Evolutionary conservation across 1,139 yeast genomes (phyloP).

Genomic region (Taphrina flavorubra): DNA sequence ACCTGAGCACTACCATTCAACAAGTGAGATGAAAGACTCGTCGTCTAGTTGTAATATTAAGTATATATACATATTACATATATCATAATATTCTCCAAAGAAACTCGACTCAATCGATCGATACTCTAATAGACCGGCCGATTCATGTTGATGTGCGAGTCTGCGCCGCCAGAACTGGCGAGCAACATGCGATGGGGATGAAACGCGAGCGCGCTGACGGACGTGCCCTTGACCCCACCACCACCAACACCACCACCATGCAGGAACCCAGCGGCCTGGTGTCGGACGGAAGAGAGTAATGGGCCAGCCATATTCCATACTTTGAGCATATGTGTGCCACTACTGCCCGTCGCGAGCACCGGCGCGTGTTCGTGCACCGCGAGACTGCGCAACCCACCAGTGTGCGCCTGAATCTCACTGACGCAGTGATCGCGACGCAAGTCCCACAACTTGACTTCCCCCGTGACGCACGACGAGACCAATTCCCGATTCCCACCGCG

Average conservation of each 20-base stretch:
- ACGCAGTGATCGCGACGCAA: conserved; percentile 77
- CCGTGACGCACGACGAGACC: conserved; percentile 80
- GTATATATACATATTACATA: too few relatives aligned
- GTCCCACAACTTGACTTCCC: conserved; percentile 88
- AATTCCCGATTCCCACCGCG: conserved; percentile 94
- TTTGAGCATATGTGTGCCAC: conserved; percentile 65
- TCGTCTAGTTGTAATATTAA: too few relatives aligned
- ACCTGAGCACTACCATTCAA: too few relatives aligned
- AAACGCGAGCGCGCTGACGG: conserved; percentile 70
- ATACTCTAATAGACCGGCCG: conserved; percentile 19
- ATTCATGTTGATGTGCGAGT: conserved; percentile 40
- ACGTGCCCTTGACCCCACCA: conserved; percentile 54
- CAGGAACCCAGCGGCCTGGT: conserved; percentile 55
- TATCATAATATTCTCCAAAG: too few relatives aligned
- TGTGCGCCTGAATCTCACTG: conserved; percentile 64
- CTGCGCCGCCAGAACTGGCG: conserved; percentile 57
- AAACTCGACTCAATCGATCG: too few relatives aligned
- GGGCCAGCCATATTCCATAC: conserved; percentile 89
- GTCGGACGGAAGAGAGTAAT: conserved; percentile 65
- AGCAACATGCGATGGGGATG: conserved; percentile 96
- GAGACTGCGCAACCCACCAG: conserved; percentile 70
- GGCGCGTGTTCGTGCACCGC: conserved; percentile 98
- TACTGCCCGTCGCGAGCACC: conserved; percentile 62
- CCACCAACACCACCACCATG: conserved; percentile 50
- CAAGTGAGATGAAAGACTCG: too few relatives aligned